Base-by-base conservation (phyloP, 1,284 basidiomycete genomes). In the Leucoagaricus sp. region DNA sequence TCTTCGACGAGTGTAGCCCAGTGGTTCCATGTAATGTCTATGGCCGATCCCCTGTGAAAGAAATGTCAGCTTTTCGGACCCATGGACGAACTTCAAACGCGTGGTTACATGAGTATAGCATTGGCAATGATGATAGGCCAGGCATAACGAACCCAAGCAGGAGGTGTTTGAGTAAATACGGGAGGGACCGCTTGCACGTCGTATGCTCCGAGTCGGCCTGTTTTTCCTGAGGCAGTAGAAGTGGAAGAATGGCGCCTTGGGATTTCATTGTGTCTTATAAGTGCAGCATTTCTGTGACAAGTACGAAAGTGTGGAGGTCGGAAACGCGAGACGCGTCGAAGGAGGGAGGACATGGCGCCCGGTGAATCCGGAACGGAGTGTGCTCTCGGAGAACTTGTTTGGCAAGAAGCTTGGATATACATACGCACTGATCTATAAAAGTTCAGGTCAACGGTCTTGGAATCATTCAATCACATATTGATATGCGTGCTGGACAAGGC, bases 1-100 rank as follows among this genome's bases (percentile, higher is more conserved):
- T 68, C 63, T 6, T 61, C 50, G n/a, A 61, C 63, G 3, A 63
- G 61, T 23, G 44, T 59, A 6, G 67, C 61, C 68, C 68, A 70
- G 28, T 64, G 63, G 26, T 66, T 69, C 60, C 65, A 70, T 2
- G 68, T 70, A 21, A 70, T 61, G 9, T 70, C 68, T 36, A 70
- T 64, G 25, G 57, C 65, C 15, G 68, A 69, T 6, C 64, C 61
- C 38, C 68, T 70, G 21, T 9, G n/a, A 29, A 28, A 25, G 13
- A 12, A 2, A 40, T 21, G 31, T 41, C 4, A 54, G 26, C 29
- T n/a, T n/a, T n/a, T n/a, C n/a, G n/a, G n/a, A n/a, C n/a, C n/a
- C n/a, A n/a, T n/a, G n/a, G n/a, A 19, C 2, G 28, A 4, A 44
- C n/a, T n/a, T n/a, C n/a, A n/a, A n/a, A n/a, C n/a, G n/a, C n/a